A percentile compares a stretch with the other conserved stretches of the same genome.
phyloP scores from a whole-genome alignment of 2,329 filamentous ascomycete species.

The Colletotrichum limetticola region DNA sequence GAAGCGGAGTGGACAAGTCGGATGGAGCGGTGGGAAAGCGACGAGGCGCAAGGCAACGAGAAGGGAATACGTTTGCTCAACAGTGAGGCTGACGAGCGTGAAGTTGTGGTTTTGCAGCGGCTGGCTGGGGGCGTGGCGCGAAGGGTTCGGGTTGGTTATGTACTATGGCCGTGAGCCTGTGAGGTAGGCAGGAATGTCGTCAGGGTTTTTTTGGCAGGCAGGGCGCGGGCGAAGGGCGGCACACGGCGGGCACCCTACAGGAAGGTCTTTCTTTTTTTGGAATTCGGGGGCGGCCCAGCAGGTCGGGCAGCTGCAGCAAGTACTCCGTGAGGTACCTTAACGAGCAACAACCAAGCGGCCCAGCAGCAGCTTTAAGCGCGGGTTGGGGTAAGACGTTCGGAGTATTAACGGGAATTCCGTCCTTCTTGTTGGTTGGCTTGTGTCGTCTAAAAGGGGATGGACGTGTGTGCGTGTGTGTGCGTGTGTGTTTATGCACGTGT shows the following conservation, averaged over 20 bases:
- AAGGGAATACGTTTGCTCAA: background rate
- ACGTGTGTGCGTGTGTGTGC: background rate
- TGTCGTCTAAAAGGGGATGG: background rate
- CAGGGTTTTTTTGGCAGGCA: constrained; percentile 3
- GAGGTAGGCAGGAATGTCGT: constrained; percentile 30
- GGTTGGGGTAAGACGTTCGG: constrained; percentile 16
- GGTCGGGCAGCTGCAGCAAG: constrained; percentile 22
- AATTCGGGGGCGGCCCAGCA: constrained; percentile 10
- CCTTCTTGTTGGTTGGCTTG: background rate
- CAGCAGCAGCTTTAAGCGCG: background rate
- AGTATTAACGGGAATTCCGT: background rate
- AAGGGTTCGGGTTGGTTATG: constrained; percentile 13
- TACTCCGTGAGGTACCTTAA: too few species aligned
- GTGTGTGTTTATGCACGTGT: background rate
- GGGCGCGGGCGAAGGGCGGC: background rate
- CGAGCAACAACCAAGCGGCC: background rate
- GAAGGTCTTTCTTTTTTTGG: constrained; percentile 29
- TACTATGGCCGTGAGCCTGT: background rate
- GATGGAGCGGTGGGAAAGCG: background rate
- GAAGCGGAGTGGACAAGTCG: background rate
- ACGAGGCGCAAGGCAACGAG: background rate
- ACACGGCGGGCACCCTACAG: constrained; percentile 13
- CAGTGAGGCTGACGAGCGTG: background rate
- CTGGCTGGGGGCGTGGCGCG: background rate
- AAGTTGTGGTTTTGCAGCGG: background rate